Base-by-base conservation (phyloP, 495 filamentous ascomycete genomes). In the Aspergillus campestris region DNA sequence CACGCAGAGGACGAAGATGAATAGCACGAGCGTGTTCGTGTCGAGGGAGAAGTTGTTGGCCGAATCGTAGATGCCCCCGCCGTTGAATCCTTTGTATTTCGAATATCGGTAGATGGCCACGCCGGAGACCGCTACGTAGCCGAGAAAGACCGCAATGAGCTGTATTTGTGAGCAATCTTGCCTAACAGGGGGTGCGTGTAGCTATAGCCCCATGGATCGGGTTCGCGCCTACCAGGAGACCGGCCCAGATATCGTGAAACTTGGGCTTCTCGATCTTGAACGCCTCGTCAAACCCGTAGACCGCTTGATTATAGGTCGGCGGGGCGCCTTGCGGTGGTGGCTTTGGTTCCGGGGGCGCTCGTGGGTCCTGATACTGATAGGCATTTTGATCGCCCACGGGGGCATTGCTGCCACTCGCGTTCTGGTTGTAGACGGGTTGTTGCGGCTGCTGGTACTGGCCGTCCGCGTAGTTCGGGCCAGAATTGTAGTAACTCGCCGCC, bases 171-270 rank as follows among this genome's bases (percentile, higher is more conserved):
- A 40, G 40, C 31, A 30, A 29, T 48, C 12, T 51, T 38, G 40
- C 11, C 8, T 48, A 6, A 10, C 0, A 12, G 29, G 7, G 7
- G 6, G 18, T 29, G 8, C 3, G 31, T 8, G 6, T 7, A 41
- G 8, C 5, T 29, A 41, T 1, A 28, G 3, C 6, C 8, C 6
- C 9, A n/a, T 6, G 0, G 15, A 30, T 36, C 9, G 11, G 32
- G 9, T 8, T 6, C 28, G n/a, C 8, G 70, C 71, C 10, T 61
- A 85, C 79, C 54, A 95, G 64, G 38, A 94, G 65, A 12, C 82
- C 87, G 5, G 89, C 89, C 89, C 89, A 95, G 6, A 88, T 42
- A 55, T 95, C 90, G 54, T 95, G 85, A 60, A 73, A 95, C 56
- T 92, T 94, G 9, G 89, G 89, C 45, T 80, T 80, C 44, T 87